Base-by-base conservation (phyloP, 768 basidiomycete species). In the Agrocybe chaxingu region DNA sequence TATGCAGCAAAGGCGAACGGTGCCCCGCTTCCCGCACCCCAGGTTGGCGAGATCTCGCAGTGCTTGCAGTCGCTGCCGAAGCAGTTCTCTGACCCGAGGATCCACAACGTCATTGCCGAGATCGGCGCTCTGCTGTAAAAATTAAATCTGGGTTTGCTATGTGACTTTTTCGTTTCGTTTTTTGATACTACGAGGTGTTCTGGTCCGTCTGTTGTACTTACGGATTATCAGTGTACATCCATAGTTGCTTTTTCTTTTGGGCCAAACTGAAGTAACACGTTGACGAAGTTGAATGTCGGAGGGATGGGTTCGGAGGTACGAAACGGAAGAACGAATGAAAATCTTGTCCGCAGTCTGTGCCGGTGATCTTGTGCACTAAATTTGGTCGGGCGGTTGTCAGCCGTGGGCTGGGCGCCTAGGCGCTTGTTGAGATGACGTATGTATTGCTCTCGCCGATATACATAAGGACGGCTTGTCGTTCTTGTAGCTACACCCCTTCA, bases 51-150 rank as follows among this genome's bases (percentile, higher is more conserved):
- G 48, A 65, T 83, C 40, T 63, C 61, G 43, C 69, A 75, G 33
- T 65, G 66, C 16, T 55, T 81, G 18, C 62, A 62, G 34, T 62
- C 67, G 24, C 62, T 81, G 12, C 70, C 74, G n/a, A 60, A 64
- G 1, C 65, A 66, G 12, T 87, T 87, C 68, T 59, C 69, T 4
- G 88, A 91, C 44, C 74, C 76, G 47, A 80, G 88, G 51, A 69
- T 89, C 42, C 65, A 70, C 58, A 76, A 69, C 38, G 61, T 87
- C 32, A 62, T 68, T 24, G 61, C 57, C 42, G 87, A 85, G 61
- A 76, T 88, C 19, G 48, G 58, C 8, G 67, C 58, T 6, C 60
- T 85, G 31, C 56, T 77, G 44, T 76, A 61, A 66, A 24, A 10
- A 7, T 8, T 13, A 31, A 42, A 42, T 42, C 12, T 16, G 42